phyloP scores from a whole-genome alignment of 306 rosid genomes.

The Pterocarpus macrocarpus region DNA sequence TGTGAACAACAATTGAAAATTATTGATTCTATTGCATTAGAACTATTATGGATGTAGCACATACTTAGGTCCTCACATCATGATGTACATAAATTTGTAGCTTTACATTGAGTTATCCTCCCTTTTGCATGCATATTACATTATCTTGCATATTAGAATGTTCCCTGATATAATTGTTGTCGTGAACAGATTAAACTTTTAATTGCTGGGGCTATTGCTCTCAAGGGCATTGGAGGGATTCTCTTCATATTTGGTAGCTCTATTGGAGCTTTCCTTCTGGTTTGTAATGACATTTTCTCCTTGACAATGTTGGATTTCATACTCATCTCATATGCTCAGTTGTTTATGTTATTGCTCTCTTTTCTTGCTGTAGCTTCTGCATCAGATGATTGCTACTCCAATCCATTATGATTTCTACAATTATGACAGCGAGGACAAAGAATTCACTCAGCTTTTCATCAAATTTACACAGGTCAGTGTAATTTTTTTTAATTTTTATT shows the following conservation, averaged over 20 bases:
- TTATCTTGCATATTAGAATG: neutral
- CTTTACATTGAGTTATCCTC: slow-evolving; percentile 10
- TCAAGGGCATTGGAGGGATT: slow-evolving; percentile 65
- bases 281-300: slow-evolving; percentile 43
- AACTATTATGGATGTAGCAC: neutral
- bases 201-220: slow-evolving; percentile 56
- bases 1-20: neutral
- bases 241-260: slow-evolving; percentile 64
- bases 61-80: neutral
- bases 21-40: neutral
- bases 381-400: slow-evolving; percentile 66
- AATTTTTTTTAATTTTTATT: too few species aligned
- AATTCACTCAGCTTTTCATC: slow-evolving; percentile 61
- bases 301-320: slow-evolving; percentile 6
- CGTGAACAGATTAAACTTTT: slow-evolving; percentile 53
- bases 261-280: slow-evolving; percentile 64
- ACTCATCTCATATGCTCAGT: neutral
- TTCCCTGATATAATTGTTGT: slow-evolving; percentile 39
- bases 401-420: slow-evolving; percentile 66
- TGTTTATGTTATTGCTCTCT: neutral
- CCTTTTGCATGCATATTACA: slow-evolving; percentile 7
- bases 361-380: slow-evolving; percentile 54
- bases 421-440: slow-evolving; percentile 59
- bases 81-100: neutral
- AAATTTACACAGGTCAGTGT: slow-evolving; percentile 62